Conservation (phyloP, 768 basidiomycete genomes). For the Trametes gibbosa region DNA sequence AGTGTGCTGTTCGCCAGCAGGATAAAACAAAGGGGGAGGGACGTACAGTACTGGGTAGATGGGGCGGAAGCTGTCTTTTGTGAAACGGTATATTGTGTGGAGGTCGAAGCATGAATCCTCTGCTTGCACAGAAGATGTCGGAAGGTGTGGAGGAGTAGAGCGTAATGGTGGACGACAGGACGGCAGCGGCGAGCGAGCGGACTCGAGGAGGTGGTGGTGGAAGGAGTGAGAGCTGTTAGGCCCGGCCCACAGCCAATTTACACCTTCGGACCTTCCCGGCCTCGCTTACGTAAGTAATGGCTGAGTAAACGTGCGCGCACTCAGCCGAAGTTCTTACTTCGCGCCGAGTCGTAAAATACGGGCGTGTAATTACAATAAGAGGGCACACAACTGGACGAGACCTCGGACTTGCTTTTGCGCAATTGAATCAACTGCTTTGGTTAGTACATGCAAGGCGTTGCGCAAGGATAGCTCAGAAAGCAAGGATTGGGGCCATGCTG, state of each 20-base stretch:
- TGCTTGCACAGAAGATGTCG: slow-evolving; percentile 64
- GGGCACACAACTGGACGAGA: background rate
- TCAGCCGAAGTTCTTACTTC: background rate
- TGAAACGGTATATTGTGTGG: slow-evolving; percentile 69
- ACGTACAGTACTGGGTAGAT: slow-evolving; percentile 50
- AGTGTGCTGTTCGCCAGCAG: background rate
- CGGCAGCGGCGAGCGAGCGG: slow-evolving; percentile 16
- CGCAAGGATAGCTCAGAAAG: background rate
- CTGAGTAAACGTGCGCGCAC: slow-evolving; percentile 20
- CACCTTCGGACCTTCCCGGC: slow-evolving; percentile 21
- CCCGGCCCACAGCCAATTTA: slow-evolving; percentile 9
- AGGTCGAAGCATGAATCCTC: slow-evolving; percentile 94
- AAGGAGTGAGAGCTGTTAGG: slow-evolving; percentile 3
- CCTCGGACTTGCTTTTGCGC: background rate
- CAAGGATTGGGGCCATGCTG: background rate
- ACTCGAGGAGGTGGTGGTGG: slow-evolving; percentile 26
- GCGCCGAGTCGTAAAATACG: background rate
- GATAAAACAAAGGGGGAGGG: background rate
- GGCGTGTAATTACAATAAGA: background rate
- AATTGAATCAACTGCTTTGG: too few relatives aligned
- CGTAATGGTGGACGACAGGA: slow-evolving; percentile 56
- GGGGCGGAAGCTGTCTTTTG: slow-evolving; percentile 51
- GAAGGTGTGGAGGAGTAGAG: slow-evolving; percentile 44
- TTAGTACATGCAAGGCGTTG: too few relatives aligned
- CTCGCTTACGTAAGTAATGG: slow-evolving; percentile 13